Evolutionary conservation across 139 green algal species (phyloP), one percentile per base, ranked within the genome.

Genomic region (Chlamydomonas urium): DNA sequence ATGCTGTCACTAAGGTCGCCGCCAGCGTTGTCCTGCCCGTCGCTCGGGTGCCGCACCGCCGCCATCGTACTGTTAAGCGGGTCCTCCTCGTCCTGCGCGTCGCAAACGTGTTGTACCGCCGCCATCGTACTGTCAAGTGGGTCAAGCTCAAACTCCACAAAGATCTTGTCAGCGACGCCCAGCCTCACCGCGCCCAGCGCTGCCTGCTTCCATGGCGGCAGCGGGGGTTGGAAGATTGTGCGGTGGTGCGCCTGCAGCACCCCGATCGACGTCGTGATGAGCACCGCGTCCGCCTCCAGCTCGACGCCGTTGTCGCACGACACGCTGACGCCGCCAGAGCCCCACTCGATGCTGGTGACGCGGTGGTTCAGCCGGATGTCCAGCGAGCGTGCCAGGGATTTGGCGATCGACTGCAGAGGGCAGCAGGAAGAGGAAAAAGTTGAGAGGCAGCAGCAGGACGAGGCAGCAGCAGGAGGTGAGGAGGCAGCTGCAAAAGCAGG

Each of bases 141-240:
- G n/a, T n/a, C n/a, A n/a, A 74, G 50, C 35, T 74, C 67, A 66
- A 75, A 83, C 58, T 88, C 79, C 1, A 88, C 35, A 67, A 88
- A 88, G n/a, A 88, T 26, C 45, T 88, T 88, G 26, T 88, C 79
- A 1, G 79, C 75, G 8, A 79, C 68, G 1, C 82, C 82, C 42
- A 88, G 81, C 34, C 77, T 66, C 35, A 86, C 47, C 3, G 59
- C 38, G 21, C 34, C 19, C 10, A 88, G 72, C 4, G 79, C 82
- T 88, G 83, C 42, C 72, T 21, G 79, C 75, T 88, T 88, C 42
- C 38, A 60, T 0, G 4, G 28, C 2, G 82, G 82, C n/a, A 88
- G 73, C 29, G 70, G 68, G 2, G 82, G 82, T n/a, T 71, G 33
- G 68, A 88, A 88, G 33, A 82, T n/a, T 2, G 32, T 4, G 28